Conservation (phyloP, 805 yeast genomes). For the Pichia insulana region DNA sequence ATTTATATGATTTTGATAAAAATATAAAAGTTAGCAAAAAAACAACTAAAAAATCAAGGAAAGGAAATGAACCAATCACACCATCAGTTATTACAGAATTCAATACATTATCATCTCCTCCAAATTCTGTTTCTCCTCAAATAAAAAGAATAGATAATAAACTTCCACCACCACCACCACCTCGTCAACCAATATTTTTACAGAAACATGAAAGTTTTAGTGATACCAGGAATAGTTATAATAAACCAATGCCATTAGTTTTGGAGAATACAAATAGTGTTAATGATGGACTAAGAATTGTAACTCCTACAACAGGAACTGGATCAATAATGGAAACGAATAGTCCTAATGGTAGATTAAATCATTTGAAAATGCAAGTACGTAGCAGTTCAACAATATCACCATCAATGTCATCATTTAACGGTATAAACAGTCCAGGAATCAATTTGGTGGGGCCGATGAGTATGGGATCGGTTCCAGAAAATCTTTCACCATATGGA, state of each 20-base stretch:
- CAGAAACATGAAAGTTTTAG: conserved; percentile 8
- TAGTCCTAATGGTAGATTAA: not conserved
- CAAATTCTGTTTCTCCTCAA: conserved; percentile 7
- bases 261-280: conserved; percentile 17
- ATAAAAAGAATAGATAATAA: conserved; percentile 7
- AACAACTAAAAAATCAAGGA: not conserved
- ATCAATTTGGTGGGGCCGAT: not conserved
- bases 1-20: conserved; percentile 39
- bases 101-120: conserved; percentile 5
- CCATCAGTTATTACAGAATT: not conserved
- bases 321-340: conserved; percentile 3
- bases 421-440: too few relatives aligned
- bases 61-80: conserved; percentile 2
- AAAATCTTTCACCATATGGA: not conserved
- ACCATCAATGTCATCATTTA: not conserved
- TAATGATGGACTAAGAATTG: not conserved
- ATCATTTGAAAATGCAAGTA: not conserved
- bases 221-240: conserved; percentile 22
- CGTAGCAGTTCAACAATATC: not conserved
- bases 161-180: conserved; percentile 24
- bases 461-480: not conserved
- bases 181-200: conserved; percentile 17
- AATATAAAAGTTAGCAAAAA: not conserved
- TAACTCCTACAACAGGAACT: conserved; percentile 4
- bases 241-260: conserved; percentile 26